Base-by-base conservation (phyloP, 2,329 filamentous ascomycete genomes). In the Xylariaceae sp. region DNA sequence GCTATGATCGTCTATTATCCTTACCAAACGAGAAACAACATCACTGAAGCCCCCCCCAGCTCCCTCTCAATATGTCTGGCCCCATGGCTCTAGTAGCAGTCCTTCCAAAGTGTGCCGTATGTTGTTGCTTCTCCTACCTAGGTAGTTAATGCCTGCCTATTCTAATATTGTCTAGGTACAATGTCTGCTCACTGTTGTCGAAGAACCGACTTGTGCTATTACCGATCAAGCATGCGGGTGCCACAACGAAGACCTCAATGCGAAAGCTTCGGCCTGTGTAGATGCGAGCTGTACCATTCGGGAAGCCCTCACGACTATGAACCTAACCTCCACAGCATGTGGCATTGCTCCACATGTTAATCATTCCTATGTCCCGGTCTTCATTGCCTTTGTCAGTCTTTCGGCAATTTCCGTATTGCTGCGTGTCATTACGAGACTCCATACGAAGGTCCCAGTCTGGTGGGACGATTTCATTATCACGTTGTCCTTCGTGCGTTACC, bases 241-340 rank as follows among this genome's bases (percentile, higher is more conserved):
- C 46, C 57, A 56, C n/a, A 66, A 68, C 44, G 55, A 53, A 26
- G 28, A 43, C 16, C 55, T 70, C 14, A 59, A 57, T 34, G 61
- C 54, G 8, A 36, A 65, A 21, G 67, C 69, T 23, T 64, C 67
- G 28, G 56, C 56, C 23, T 71, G 69, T n/a, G 64, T 71, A 6
- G 41, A 44, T 4, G 23, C 56, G 19, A 66, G 56, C 47, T 71
- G 69, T 51, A 64, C 67, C 17, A 62, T 68, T 48, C 63, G 64
- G n/a, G 65, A 71, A 33, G 54, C 64, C 36, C 45, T 71, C 37
- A 16, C 65, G 68, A 53, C 64, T 59, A 31, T 34, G n/a, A 55
- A 36, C 16, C 14, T 44, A 19, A 48, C 52, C 4, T 41, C 34
- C 4, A 44, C 24, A 16, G 3, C 11, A 4, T 28, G 33, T 29